Evolutionary conservation across 805 yeast genomes (phyloP).

Genomic region (Saccharomycopsis malanga): DNA sequence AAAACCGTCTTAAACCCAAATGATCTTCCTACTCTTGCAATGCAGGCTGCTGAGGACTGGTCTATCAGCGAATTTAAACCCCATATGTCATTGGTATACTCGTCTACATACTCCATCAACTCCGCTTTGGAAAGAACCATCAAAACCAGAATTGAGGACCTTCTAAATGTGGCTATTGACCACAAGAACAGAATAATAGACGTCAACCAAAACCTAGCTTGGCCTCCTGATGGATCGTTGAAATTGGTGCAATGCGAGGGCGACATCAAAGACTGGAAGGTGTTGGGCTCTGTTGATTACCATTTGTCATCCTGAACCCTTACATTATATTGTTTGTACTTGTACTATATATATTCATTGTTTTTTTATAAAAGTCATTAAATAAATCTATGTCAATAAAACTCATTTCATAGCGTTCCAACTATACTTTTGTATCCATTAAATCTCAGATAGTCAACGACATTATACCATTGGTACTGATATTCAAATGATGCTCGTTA

Average conservation of each 20-base stretch:
- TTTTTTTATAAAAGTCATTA: too few relatives aligned
- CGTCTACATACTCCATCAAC: slow-evolving; percentile 48
- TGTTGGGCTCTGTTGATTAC: slow-evolving; percentile 21
- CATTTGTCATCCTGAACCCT: too few relatives aligned
- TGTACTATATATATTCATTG: too few relatives aligned
- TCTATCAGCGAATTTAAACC: slow-evolving; percentile 53
- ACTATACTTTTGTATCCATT: too few relatives aligned
- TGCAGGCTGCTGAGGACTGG: slow-evolving; percentile 51
- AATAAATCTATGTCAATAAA: too few relatives aligned
- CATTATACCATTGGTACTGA: too few relatives aligned
- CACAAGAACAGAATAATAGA: slow-evolving; percentile 21
- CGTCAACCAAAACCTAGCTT: slow-evolving; percentile 10
- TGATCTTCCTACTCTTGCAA: slow-evolving; percentile 24
- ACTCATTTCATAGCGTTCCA: too few relatives aligned
- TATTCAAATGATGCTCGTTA: too few relatives aligned
- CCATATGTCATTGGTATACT: slow-evolving; percentile 65
- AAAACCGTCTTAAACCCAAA: background rate
- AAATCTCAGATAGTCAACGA: too few relatives aligned
- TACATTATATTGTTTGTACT: too few relatives aligned
- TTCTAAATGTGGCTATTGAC: slow-evolving; percentile 43
- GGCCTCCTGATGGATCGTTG: slow-evolving; percentile 19
- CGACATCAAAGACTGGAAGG: slow-evolving; percentile 20
- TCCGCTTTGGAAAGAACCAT: slow-evolving; percentile 59
- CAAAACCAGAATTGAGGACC: slow-evolving; percentile 58
- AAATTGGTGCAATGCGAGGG: slow-evolving; percentile 23